Conservation (phyloP, 202 grass and related monocot species). For the Alloteropsis angusta region DNA sequence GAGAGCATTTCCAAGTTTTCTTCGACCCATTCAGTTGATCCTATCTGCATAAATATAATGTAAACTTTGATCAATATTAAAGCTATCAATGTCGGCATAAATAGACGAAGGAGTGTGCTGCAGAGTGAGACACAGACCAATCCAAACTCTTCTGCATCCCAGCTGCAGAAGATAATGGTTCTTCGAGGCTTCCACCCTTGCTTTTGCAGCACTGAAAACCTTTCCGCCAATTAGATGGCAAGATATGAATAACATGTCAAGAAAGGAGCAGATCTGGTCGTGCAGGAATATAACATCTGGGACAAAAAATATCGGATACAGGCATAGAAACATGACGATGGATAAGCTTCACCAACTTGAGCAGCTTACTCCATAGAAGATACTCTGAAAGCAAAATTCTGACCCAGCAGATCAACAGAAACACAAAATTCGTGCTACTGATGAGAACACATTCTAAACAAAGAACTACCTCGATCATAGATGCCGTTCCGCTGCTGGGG, state of each 20-base stretch:
- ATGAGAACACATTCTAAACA: neutral
- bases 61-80: neutral
- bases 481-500: conserved; percentile 57
- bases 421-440: neutral
- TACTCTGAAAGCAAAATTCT: too few relatives aligned
- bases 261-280: neutral
- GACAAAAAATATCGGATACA: neutral
- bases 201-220: conserved; percentile 52
- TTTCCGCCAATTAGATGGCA: conserved; percentile 39
- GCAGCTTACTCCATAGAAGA: too few relatives aligned
- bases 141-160: conserved; percentile 71
- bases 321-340: too few relatives aligned
- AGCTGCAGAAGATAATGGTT: conserved; percentile 65
- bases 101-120: neutral
- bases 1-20: conserved; percentile 69
- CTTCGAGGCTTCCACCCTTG: conserved; percentile 57
- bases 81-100: neutral
- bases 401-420: neutral
- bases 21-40: conserved; percentile 95
- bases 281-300: neutral
- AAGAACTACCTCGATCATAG: conserved; percentile 51
- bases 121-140: conserved; percentile 27
- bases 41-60: conserved; percentile 43
- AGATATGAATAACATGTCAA: neutral
- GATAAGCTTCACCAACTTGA: too few relatives aligned